Base-by-base conservation (phyloP, 179 eudicot species). In the Drosera spatulata region DNA sequence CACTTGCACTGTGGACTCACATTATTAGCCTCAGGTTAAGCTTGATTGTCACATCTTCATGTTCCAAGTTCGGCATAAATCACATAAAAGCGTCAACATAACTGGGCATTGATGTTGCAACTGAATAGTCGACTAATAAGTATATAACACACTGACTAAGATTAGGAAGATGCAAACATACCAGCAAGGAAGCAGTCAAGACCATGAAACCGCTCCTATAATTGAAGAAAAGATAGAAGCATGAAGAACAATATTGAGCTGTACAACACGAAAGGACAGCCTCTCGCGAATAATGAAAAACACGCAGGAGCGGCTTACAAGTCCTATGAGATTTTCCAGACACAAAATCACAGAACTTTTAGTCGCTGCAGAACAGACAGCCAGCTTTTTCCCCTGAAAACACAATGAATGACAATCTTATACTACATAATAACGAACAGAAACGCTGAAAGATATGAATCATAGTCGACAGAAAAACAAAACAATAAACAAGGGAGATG, bases 121-220 rank as follows among this genome's bases (percentile, higher is more conserved):
- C 33, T 22, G 0, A 22, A 22, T 22, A 22, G 33, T 22, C 33
- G 33, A 22, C 33, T 22, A 22, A 22, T 22, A 22, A 22, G 49
- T 6, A 45, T 45, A 45, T 6, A 45, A 45, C 10, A 45, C 8
- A 8, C 10, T 59, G 53, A 9, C 51, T 60, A 33, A 48, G 13
- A 12, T 33, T 11, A 50, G 13, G 10, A 66, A 15, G 12, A 42
- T 51, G 46, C 37, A 44, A 72, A 73, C 61, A 40, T 71, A 85
- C 99, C 99, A 78, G 99, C 99, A 69, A 93, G 95, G 79, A 93
- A 93, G 84, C 99, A 93, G 69, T 93, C 97, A 66, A 93, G 95
- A 72, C 81, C 58, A 12, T 72, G 80, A 77, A 93, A 93, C 41
- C 99, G 86, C 58, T 89, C 97, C 99, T 93, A 68, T 46, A 69